Conservation (phyloP, 805 yeast genomes). For the Zygosaccharomyces kombuchaensis region DNA sequence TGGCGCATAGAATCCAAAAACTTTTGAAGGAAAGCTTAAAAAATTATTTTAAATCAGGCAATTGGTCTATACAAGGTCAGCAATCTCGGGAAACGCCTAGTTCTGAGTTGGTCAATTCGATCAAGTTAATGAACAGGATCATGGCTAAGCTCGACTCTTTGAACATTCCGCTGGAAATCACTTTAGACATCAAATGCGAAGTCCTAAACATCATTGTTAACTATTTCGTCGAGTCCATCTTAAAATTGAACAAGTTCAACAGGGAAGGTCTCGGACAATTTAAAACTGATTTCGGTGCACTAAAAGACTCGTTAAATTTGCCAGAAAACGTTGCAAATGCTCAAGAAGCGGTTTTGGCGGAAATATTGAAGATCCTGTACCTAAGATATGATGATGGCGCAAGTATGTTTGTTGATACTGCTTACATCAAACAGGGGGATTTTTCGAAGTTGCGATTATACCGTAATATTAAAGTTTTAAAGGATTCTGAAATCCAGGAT, state of each 20-base stretch:
- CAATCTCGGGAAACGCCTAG: constrained; percentile 14
- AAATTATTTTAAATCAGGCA: constrained; percentile 33
- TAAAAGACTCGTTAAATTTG: constrained; percentile 29
- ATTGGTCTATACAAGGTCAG: constrained; percentile 27
- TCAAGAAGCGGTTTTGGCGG: constrained; percentile 23
- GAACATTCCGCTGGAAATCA: constrained; percentile 15
- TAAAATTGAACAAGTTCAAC: constrained; percentile 38
- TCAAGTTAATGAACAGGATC: constrained; percentile 23
- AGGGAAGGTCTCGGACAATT: constrained; percentile 34
- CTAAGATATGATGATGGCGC: constrained; percentile 26
- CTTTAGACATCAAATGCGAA: constrained; percentile 24
- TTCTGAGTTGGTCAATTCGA: constrained; percentile 30
- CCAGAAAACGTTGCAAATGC: constrained; percentile 16
- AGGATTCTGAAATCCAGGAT: constrained; percentile 37
- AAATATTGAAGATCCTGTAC: constrained; percentile 28
- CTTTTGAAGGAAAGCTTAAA: constrained; percentile 29
- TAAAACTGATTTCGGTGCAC: constrained; percentile 29
- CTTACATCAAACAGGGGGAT: constrained; percentile 31
- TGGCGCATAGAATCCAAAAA: constrained; percentile 32
- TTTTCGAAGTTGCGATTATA: constrained; percentile 26
- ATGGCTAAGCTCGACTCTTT: constrained; percentile 14
- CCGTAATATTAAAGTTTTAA: constrained; percentile 20
- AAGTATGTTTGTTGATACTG: constrained; percentile 16
- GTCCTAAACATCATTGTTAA: constrained; percentile 29
- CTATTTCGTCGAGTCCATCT: constrained; percentile 35